phyloP scores from a whole-genome alignment of 257 asterid species.

The Leptodermis oblonga region DNA sequence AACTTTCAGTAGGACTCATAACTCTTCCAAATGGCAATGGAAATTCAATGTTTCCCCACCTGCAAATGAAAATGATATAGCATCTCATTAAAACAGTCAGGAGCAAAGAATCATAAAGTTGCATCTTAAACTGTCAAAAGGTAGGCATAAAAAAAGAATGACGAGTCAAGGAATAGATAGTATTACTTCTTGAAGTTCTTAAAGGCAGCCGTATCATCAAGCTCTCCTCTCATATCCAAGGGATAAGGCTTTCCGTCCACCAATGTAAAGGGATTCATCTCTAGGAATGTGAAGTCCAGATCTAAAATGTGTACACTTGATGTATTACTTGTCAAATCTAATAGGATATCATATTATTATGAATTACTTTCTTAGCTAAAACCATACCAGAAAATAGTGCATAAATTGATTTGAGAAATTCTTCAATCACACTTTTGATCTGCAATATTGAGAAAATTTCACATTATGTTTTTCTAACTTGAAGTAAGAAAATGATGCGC shows the following conservation, averaged over 20 bases:
- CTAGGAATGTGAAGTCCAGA: slow-evolving; percentile 92
- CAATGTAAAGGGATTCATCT: slow-evolving; percentile 95
- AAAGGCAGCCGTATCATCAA: slow-evolving; percentile 93
- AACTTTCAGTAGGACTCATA: slow-evolving; percentile 80
- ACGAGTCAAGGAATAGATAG: not conserved
- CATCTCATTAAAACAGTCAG: not conserved
- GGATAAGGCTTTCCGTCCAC: slow-evolving; percentile 93
- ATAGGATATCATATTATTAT: slow-evolving; percentile 4
- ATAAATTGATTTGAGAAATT: slow-evolving; percentile 60
- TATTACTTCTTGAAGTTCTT: slow-evolving; percentile 90
- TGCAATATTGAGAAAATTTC: slow-evolving; percentile 27
- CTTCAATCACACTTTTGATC: slow-evolving; percentile 79
- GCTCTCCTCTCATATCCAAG: slow-evolving; percentile 97
- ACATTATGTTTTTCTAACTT: not conserved
- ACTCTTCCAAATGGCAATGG: slow-evolving; percentile 97
- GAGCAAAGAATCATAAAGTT: not conserved
- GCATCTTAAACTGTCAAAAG: not conserved
- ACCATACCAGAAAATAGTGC: slow-evolving; percentile 56
- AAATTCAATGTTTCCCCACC: slow-evolving; percentile 89
- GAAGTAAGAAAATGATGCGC: not conserved
- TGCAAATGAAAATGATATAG: slow-evolving; percentile 27
- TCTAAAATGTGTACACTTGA: slow-evolving; percentile 34
- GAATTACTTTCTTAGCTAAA: not conserved
- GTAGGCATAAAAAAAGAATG: slow-evolving; percentile 3
- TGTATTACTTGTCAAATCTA: slow-evolving; percentile 15